Base-by-base conservation (phyloP, 1,284 basidiomycete genomes). In the Rhodotorula sp. region DNA sequence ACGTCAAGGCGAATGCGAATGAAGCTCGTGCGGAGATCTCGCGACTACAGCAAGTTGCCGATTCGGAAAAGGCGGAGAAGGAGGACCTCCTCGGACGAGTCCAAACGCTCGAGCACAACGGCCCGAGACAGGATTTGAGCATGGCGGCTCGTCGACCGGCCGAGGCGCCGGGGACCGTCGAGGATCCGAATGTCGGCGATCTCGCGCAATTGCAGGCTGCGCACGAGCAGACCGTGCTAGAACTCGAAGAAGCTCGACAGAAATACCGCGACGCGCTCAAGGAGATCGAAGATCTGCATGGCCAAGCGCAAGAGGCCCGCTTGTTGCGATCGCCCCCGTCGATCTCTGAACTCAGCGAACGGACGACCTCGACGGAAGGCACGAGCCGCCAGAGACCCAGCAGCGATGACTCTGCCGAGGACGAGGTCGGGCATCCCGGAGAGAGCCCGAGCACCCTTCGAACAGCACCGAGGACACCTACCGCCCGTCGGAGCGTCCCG, bases 251-350 rank as follows among this genome's bases (percentile, higher is more conserved):
- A 3, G 86, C 95, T 51, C 89, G 90, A 7, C 82, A 83, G 56
- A 93, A 93, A 80, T 96, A 96, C 80, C 88, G 89, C 51, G 90
- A 95, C 76, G 90, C 93, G n/a, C 85, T 96, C 43, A 86, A 87
- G 69, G 91, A 94, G 80, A 93, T 97, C 72, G 90, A 90, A 20
- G 91, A 93, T 75, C 86, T 97, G 59, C 78, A 78, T 48, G 34
- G 69, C n/a, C 64, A 73, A 57, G 65, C 74, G 26, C 57, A 69
- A 21, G 71, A 77, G 57, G 67, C 65, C 20, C 71, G 65, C 59
- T 64, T 69, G 46, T 29, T 69, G 34, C 49, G 67, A 10, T 60
- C 66, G 47, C 51, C 62, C 23, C 51, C 43, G 7, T 62, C 58
- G 29, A 15, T 47, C 26, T 62, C 61, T 46, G 52, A 57, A 18